Evolutionary conservation across 352 stramenopile genomes (phyloP).

Genomic region (Halophytophthora batemanensis): DNA sequence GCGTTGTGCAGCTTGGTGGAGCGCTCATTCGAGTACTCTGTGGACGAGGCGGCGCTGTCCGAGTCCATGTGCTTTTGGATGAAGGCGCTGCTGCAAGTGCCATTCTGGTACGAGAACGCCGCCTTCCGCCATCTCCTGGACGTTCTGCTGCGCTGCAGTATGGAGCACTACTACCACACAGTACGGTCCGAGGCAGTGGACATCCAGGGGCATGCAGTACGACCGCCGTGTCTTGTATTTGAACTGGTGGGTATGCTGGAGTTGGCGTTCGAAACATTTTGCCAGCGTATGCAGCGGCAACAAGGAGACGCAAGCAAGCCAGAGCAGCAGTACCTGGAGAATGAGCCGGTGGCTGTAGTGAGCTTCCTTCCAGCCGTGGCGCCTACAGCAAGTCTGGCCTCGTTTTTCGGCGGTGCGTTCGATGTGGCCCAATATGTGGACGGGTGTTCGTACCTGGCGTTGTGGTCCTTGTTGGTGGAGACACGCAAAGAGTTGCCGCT

Average conservation of each 20-base stretch:
- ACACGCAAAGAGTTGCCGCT: slow-evolving; percentile 72
- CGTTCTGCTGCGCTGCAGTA: slow-evolving; percentile 63
- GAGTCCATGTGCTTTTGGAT: slow-evolving; percentile 59
- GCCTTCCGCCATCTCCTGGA: slow-evolving; percentile 66
- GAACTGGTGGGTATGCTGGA: slow-evolving; percentile 39
- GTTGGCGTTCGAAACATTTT: slow-evolving; percentile 34
- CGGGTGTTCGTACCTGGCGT: slow-evolving; percentile 56
- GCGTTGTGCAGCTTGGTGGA: slow-evolving; percentile 52
- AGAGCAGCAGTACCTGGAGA: slow-evolving; percentile 32
- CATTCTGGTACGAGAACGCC: slow-evolving; percentile 77
- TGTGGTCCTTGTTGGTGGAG: slow-evolving; percentile 72
- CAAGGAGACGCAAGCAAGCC: slow-evolving; percentile 27
- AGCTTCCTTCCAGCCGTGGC: slow-evolving; percentile 60
- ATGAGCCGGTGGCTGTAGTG: slow-evolving; percentile 35
- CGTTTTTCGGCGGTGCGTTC: slow-evolving; percentile 59
- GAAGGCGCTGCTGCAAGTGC: slow-evolving; percentile 60
- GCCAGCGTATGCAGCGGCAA: slow-evolving; percentile 26
- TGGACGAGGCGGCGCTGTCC: slow-evolving; percentile 29
- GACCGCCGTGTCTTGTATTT: slow-evolving; percentile 5
- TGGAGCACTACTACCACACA: slow-evolving; percentile 30
- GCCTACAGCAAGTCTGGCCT: slow-evolving; percentile 45
- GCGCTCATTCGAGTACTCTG: slow-evolving; percentile 59
- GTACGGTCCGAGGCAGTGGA: background rate
- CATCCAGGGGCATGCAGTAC: background rate
- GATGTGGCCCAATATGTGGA: slow-evolving; percentile 66